Evolutionary conservation across 495 filamentous ascomycete genomes (phyloP).

Genomic region (Chaetomidium leptoderma): DNA sequence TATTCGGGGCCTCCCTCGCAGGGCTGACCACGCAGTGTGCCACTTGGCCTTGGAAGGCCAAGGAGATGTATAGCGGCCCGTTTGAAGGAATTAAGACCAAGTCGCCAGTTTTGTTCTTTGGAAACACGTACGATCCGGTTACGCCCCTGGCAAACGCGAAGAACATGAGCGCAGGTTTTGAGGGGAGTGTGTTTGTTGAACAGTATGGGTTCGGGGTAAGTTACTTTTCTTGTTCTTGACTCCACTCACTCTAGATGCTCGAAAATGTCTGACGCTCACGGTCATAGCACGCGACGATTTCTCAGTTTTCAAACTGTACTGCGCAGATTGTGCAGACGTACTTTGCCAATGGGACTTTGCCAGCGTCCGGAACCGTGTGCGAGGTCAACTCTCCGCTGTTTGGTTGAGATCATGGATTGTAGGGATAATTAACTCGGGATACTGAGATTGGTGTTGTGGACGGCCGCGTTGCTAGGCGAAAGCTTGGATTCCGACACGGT

Average conservation of each 20-base stretch:
- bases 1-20: conserved; percentile 22
- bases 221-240: background rate
- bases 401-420: background rate
- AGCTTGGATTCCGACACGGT: no score
- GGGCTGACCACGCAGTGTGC: conserved; percentile 35
- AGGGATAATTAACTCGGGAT: background rate
- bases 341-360: conserved; percentile 10
- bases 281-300: conserved; percentile 6
- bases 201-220: conserved; percentile 10
- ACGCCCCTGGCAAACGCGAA: conserved; percentile 47
- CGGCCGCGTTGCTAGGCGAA: no score
- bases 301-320: conserved; percentile 11
- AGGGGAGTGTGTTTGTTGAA: conserved; percentile 50
- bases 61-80: conserved; percentile 39
- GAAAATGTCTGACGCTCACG: background rate
- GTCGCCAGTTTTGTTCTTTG: conserved; percentile 43
- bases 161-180: conserved; percentile 48
- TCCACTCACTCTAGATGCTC: no score
- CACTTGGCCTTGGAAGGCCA: conserved; percentile 44
- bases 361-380: conserved; percentile 3
- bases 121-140: conserved; percentile 40
- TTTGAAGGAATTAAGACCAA: conserved; percentile 41
- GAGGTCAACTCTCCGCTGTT: conserved; percentile 1
- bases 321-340: background rate
- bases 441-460: no score